Percentiles rank a stretch among this genome's conserved stretches.
These are phyloP conservation scores for Claviceps maximensis DNA, from an alignment of 2,329 filamentous ascomycete species.

Conservation along the genomic window DNA sequence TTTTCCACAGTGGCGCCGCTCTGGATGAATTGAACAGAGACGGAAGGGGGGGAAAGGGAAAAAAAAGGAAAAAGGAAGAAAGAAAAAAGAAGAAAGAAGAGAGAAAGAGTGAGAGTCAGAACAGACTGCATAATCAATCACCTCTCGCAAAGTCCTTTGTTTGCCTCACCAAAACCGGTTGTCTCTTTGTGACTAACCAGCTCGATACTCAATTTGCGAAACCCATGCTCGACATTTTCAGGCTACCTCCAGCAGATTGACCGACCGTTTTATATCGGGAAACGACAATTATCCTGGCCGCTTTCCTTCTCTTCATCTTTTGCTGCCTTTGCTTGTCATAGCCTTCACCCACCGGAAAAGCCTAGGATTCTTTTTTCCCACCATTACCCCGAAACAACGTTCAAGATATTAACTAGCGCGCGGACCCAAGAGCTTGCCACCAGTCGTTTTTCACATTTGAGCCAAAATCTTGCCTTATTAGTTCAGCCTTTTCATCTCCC, in stretches of 20 bases:
- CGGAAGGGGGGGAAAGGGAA: no score
- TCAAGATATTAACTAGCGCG: neutral
- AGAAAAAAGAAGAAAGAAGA: neutral
- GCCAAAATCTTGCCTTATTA: neutral
- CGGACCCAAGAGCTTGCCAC: neutral
- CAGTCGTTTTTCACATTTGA: neutral
- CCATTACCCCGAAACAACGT: neutral
- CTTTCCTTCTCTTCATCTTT: slow-evolving; percentile 24
- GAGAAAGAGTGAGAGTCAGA: no score
- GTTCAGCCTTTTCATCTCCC: neutral
- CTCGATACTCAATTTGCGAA: neutral
- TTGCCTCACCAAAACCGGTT: neutral
- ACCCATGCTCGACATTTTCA: neutral
- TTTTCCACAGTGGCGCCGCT: neutral
- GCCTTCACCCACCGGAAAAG: neutral
- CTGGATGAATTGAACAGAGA: no score
- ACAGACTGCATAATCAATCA: neutral
- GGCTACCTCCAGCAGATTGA: neutral
- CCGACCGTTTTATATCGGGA: neutral
- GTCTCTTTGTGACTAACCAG: neutral
- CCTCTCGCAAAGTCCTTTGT: neutral
- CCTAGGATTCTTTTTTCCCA: neutral
- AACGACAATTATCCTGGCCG: neutral
- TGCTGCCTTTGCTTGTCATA: slow-evolving; percentile 21
- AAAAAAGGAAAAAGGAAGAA: neutral